Evolutionary conservation across 2,329 filamentous ascomycete genomes (phyloP), one percentile per base, ranked within the genome.

Genomic region (Ophiostoma populinum): DNA sequence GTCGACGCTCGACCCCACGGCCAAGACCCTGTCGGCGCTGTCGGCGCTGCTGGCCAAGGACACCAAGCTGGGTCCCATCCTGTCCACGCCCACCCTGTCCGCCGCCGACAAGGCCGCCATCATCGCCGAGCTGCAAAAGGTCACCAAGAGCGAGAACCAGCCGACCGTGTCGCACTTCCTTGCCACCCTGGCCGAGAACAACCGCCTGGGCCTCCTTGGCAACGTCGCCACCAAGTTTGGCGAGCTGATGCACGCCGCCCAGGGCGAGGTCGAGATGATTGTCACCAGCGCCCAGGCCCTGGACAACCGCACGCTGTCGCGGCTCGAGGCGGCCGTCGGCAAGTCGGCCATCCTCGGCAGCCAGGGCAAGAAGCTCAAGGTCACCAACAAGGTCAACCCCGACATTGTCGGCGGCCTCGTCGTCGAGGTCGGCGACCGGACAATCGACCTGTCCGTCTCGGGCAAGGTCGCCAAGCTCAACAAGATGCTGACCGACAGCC

Each of bases 391-490:
- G 69, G 80, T 95, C 59, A 90, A 93, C 73, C 71, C 87, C 42
- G 87, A 95, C 40, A 87, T 98, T 54, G 63, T 92, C 47, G 90
- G 90, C 47, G 90, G 90, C 43, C 75, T 98, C 47, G 63, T 98
- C 46, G 87, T 98, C 54, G 87, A 95, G 66, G 80, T 95, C 49
- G 87, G 86, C 53, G 87, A 95, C 70, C 80, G 87, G 55, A 95
- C 87, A 58, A 93, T 98, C 55, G 90, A 98, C 63, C 79, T 94
- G 49, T 90, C 80, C 62, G 86, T 98, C 53, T 87, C 87, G 33
- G 69, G 80, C 57, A 92, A 87, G 72, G 79, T 98, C 61, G 72
- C 81, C 58, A 92, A 85, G 75, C 82, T 98, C 74, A 98, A 98
- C 82, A 98, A 95, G 79, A 77, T 93, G 58, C 80, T 98, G 56